Conservation (phyloP, 2,329 filamentous ascomycete genomes). For the Diaporthe nobilis region DNA sequence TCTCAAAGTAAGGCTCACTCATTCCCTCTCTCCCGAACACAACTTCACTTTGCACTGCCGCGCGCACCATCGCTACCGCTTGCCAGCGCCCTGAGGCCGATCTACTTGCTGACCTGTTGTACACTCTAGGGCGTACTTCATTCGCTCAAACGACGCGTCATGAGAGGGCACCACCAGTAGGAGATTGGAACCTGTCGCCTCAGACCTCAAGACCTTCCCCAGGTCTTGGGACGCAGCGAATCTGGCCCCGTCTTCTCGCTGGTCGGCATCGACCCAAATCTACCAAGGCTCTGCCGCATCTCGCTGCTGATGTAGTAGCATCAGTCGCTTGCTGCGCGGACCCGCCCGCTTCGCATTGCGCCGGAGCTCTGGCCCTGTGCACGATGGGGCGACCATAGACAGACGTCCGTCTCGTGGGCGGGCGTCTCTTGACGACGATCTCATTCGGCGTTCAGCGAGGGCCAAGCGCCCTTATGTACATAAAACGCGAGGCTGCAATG, state of each 20-base stretch:
- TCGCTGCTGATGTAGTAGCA: constrained; percentile 1
- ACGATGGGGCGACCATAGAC: background rate
- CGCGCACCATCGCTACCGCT: constrained; percentile 38
- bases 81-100: too few relatives aligned
- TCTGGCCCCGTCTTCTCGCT: background rate
- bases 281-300: background rate
- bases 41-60: background rate
- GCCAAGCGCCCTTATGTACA: constrained; percentile 20
- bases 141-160: constrained; percentile 64
- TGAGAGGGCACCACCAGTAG: constrained; percentile 45
- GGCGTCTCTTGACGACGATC: constrained; percentile 26
- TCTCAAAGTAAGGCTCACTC: constrained; percentile 70
- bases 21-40: background rate
- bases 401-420: background rate
- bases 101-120: constrained; percentile 41
- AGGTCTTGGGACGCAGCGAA: background rate
- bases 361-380: constrained; percentile 3
- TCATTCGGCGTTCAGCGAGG: constrained; percentile 24
- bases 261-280: background rate
- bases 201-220: constrained; percentile 46
- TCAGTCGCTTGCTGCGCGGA: constrained; percentile 17
- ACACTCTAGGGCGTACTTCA: constrained; percentile 69
- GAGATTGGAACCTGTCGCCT: background rate
- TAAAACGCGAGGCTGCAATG: constrained; percentile 31
- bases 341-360: constrained; percentile 13